A percentile compares a stretch with the other conserved stretches of the same genome.
Conservation (phyloP, 2,329 filamentous ascomycete genomes). For the Cadophora luteo-olivacea region DNA sequence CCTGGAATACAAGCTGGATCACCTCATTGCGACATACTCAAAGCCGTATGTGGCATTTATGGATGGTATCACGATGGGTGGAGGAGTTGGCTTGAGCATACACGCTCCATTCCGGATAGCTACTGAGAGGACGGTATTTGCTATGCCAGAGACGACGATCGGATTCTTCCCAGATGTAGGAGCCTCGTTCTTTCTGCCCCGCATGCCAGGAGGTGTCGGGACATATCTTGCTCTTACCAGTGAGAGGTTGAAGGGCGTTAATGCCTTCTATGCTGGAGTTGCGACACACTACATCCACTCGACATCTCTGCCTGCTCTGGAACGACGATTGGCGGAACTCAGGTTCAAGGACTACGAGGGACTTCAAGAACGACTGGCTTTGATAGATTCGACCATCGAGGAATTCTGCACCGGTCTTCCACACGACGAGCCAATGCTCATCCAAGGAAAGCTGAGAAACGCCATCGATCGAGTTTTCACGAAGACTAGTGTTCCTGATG, state of each 20-base stretch:
- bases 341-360: conserved; percentile 80
- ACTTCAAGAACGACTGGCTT: conserved; percentile 65
- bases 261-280: conserved; percentile 88
- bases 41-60: conserved; percentile 97
- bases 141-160: conserved; percentile 98
- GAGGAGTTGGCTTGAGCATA: conserved; percentile 90
- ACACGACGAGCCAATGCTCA: conserved; percentile 69
- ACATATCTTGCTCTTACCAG: conserved; percentile 95
- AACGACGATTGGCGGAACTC: conserved; percentile 86
- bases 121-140: conserved; percentile 93
- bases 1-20: conserved; percentile 95
- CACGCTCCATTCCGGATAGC: conserved; percentile 97
- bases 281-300: conserved; percentile 98
- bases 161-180: conserved; percentile 99
- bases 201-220: conserved; percentile 84
- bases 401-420: conserved; percentile 91
- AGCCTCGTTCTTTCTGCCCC: conserved; percentile 92
- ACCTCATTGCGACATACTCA: conserved; percentile 89
- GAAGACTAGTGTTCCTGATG: conserved; percentile 69
- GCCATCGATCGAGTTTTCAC: conserved; percentile 87
- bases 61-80: conserved; percentile 98
- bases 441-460: conserved; percentile 74
- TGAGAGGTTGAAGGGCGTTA: conserved; percentile 79
- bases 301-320: conserved; percentile 79
- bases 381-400: conserved; percentile 88